Percentiles rank a stretch among this genome's conserved stretches.
These are phyloP conservation scores for Fusarium austroafricanum DNA, from an alignment of 2,329 filamentous ascomycete species.

Conservation along the genomic window DNA sequence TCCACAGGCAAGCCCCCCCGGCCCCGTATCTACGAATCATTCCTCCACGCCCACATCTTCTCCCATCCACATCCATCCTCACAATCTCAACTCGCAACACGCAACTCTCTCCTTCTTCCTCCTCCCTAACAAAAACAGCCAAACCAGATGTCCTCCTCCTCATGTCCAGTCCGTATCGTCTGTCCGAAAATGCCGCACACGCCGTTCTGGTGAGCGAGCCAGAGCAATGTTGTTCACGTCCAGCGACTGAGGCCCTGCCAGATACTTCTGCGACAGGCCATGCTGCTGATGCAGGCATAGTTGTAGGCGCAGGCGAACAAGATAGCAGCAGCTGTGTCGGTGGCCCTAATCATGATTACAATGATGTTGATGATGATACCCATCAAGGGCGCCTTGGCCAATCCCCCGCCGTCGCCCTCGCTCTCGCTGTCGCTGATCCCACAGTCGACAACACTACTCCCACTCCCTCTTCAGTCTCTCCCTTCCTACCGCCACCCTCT, in stretches of 20 bases:
- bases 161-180: conserved; percentile 66
- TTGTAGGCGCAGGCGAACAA: not conserved
- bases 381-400: conserved; percentile 30
- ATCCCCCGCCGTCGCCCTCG: conserved; percentile 9
- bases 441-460: conserved; percentile 35
- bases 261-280: conserved; percentile 32
- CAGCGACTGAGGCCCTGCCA: conserved; percentile 27
- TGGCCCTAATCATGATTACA: conserved; percentile 40
- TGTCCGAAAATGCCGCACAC: conserved; percentile 67
- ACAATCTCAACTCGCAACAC: conserved; percentile 34
- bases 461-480: conserved; percentile 40
- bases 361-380: conserved; percentile 40
- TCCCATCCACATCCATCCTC: conserved; percentile 32
- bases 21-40: conserved; percentile 49
- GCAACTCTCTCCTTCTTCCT: conserved; percentile 29
- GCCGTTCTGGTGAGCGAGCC: conserved; percentile 57
- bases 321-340: conserved; percentile 15
- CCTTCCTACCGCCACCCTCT: conserved; percentile 39
- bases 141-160: conserved; percentile 66
- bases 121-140: conserved; percentile 6
- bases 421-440: conserved; percentile 32
- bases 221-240: conserved; percentile 6
- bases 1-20: no score
- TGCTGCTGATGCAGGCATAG: conserved; percentile 10
- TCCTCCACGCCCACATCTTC: conserved; percentile 46